Conservation (phyloP, 805 yeast genomes). For the Lachancea kluyveri region DNA sequence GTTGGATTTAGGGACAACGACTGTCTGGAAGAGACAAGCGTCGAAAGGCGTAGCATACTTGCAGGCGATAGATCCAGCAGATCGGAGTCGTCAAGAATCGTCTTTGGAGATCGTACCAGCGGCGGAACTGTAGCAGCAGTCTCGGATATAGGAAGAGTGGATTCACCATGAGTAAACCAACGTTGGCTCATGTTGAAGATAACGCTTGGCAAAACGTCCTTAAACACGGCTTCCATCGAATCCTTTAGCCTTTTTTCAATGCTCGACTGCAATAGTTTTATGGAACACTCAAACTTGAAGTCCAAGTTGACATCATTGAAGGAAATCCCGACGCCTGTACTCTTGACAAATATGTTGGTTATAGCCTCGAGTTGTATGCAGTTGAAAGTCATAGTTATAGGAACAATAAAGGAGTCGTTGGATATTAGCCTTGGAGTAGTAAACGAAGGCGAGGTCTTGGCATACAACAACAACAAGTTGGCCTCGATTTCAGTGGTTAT, state of each 20-base stretch:
- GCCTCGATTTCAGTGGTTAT: constrained; percentile 32
- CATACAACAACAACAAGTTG: constrained; percentile 25
- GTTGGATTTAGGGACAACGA: constrained; percentile 70
- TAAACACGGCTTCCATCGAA: constrained; percentile 29
- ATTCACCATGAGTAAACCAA: constrained; percentile 24
- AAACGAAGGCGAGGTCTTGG: constrained; percentile 24
- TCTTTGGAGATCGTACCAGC: constrained; percentile 10
- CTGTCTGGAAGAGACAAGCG: constrained; percentile 68
- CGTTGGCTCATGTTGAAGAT: constrained; percentile 31
- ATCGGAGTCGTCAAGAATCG: constrained; percentile 24
- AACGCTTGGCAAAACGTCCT: constrained; percentile 30
- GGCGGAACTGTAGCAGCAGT: not conserved
- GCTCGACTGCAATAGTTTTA: constrained; percentile 28
- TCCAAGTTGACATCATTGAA: constrained; percentile 33
- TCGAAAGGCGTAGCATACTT: constrained; percentile 58
- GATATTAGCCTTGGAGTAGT: constrained; percentile 28
- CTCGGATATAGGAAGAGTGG: constrained; percentile 3
- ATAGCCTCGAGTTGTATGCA: constrained; percentile 30
- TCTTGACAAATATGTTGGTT: constrained; percentile 28
- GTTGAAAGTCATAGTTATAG: constrained; percentile 30
- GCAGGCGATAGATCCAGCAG: constrained; percentile 50
- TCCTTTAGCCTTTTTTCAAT: constrained; percentile 30
- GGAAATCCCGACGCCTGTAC: constrained; percentile 30
- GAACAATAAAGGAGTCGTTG: constrained; percentile 30
- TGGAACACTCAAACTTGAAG: constrained; percentile 32